Base-by-base conservation (phyloP, 352 stramenopile species). In the Phytopythium mirpurense region DNA sequence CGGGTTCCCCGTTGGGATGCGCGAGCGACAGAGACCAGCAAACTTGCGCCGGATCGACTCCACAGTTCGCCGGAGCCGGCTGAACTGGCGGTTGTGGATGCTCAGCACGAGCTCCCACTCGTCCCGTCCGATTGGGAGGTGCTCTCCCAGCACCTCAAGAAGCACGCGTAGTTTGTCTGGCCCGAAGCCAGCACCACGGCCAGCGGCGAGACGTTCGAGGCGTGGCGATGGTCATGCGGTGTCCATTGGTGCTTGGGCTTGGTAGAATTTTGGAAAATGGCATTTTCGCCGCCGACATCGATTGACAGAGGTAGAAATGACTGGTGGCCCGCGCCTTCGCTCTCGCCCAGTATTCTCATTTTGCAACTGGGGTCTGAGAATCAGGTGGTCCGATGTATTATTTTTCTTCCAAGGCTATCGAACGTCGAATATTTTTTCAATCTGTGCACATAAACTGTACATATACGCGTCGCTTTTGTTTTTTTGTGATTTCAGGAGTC, bases 401-500 rank as follows among this genome's bases (percentile, higher is more conserved):
- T 41, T 41, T 41, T 21, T 41, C 35, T 41, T 41, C 35, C 35
- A 41, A 41, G 35, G 35, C 35, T 21, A 16, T 41, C 35, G 16
- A 41, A 41, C 35, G 35, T 41, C 35, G 35, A 41, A 21, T 14
- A 41, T 41, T 42, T 42, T 42, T 42, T 42, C 36, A 42, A 42
- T 42, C 4, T 42, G 18, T 42, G 36, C 36, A 12, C n/a, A 42
- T 42, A 42, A 42, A 42, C 36, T 23, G 36, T 42, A 42, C 36
- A 42, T 42, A 42, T 42, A 42, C 36, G 36, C 36, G 36, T 42
- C 29, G 29, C 29, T 42, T 42, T 42, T 42, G 16, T 23, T 42
- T 42, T n/a, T 42, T 42, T 42, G 36, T 42, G 36, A 42, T 42
- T 42, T 42, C 36, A 42, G 36, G 36, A 42, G 36, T 42, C 36